Base-by-base conservation (phyloP, 2,329 filamentous ascomycete genomes). In the Monilinia polystroma region DNA sequence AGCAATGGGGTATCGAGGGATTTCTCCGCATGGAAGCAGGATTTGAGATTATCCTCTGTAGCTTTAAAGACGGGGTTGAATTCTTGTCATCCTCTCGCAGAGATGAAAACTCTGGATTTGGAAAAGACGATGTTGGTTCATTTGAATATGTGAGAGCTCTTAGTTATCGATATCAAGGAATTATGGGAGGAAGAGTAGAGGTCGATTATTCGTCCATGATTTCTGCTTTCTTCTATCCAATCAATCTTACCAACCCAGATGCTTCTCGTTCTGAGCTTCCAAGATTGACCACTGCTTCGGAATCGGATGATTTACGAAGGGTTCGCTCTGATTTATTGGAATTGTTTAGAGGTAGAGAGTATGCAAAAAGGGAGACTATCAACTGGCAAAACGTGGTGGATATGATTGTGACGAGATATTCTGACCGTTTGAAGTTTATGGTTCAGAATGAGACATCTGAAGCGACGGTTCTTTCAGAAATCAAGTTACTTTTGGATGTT, bases 1-100 rank as follows among this genome's bases (percentile, higher is more conserved):
- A 55, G 67, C 76, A 72, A 64, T 85, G 75, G 87, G 84, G 84
- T 12, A 80, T 90, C n/a, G 85, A 90, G 71, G 87, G 87, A 0
- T 79, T 90, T 29, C 76, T 91, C 2, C 83, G 89, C 14, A 88
- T 88, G 82, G 89, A 92, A 73, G 82, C 83, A 23, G 89, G 89
- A 0, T 91, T 91, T 70, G 89, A 92, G 75, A 81, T 90, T 64
- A 88, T 91, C 60, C 79, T 89, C 26, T 92, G 89, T 74, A 79
- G 87, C 64, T 91, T 92, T 56, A 70, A 71, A 12, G 70, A 78
- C 16, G 70, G 71, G 1, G 49, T 76, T 52, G 68, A 74, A 12
- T 69, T 75, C 14, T 18, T 75, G 14, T 70, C 70, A 18, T 67
- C 69, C 8, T 68, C 57, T n/a, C 55, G 69, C 38, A 67, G 70